Evolutionary conservation across 345 rosid genomes (phyloP).

Genomic region (Citrus sinensis): DNA sequence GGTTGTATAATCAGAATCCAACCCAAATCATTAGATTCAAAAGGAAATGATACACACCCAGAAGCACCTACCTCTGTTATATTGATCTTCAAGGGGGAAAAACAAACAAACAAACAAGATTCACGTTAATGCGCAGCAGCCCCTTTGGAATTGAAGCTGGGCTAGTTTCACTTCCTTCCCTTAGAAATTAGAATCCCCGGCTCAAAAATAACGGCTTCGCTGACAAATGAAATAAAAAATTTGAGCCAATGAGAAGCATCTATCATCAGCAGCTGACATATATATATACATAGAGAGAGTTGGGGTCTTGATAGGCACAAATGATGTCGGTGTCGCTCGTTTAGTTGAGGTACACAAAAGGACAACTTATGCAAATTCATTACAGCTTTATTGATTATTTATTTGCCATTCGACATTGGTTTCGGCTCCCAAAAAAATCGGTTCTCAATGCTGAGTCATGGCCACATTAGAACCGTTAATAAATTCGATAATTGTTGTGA

Average conservation of each 20-base stretch:
- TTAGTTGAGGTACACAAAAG: background rate
- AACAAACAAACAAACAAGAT: background rate
- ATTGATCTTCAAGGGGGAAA: background rate
- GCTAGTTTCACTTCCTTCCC: background rate
- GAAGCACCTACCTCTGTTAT: background rate
- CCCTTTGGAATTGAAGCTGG: background rate
- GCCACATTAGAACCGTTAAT: slow-evolving; percentile 2
- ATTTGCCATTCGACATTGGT: background rate
- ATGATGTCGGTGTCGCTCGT: background rate
- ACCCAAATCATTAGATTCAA: background rate
- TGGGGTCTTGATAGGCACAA: background rate
- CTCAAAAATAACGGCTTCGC: background rate
- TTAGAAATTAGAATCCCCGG: background rate
- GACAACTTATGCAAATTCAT: background rate
- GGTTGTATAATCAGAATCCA: background rate
- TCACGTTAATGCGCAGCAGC: background rate
- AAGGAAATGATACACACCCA: background rate
- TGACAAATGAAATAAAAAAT: background rate
- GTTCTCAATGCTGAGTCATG: background rate
- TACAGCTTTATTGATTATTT: background rate
- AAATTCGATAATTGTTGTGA: background rate
- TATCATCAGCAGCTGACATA: no score
- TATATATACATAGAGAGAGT: no score
- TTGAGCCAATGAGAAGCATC: background rate
- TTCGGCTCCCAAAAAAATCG: background rate